Evolutionary conservation across 2,329 filamentous ascomycete species (phyloP), one percentile per base, ranked within the genome.

Genomic region (Rosellinia necatrix): DNA sequence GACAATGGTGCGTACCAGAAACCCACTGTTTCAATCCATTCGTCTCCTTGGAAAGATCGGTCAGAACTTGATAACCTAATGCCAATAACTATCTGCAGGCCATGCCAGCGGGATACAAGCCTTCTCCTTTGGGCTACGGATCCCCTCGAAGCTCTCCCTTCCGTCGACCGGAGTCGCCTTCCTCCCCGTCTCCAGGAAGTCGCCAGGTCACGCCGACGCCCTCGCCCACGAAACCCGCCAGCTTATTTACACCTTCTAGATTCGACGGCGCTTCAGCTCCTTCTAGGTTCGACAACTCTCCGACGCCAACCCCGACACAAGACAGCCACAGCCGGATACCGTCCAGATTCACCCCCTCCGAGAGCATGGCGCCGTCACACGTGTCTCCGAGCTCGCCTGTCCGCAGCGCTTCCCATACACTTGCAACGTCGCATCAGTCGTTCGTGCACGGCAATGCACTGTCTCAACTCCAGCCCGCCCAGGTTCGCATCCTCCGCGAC

Each of bases 401-500:
- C 21, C 65, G 68, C 24, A 70, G 71, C 29, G 63, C 71, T n/a
- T 58, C 69, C 4, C 68, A 71, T 22, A 65, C 68, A 12, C 64
- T 70, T 17, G 60, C 74, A 22, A 72, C 74, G 34, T 67, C 54
- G 29, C 52, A 59, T 15, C 49, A 47, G 30, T 41, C 75, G 5
- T 67, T 77, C 35, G 72, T 71, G 3, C 72, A 76, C 50, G 77
- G 78, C 29, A 85, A 81, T 65, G 79, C 85, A 12, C 77, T 92
- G 40, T 86, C 87, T 2, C 88, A 90, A 67, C 75, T 97, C 37
- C 89, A 93, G 32, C 86, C 91, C 2, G 81, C 90, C 3, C 91
- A 97, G 66, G 85, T 97, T 30, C 86, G 92, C 67, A 90, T 91
- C 66, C 83, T 99, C 74, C 85, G 94, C 58, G 93, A 97, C 70